These are phyloP conservation scores for Monosporozyma siamensis DNA, from an alignment of 805 yeast species.

Conservation along the genomic window DNA sequence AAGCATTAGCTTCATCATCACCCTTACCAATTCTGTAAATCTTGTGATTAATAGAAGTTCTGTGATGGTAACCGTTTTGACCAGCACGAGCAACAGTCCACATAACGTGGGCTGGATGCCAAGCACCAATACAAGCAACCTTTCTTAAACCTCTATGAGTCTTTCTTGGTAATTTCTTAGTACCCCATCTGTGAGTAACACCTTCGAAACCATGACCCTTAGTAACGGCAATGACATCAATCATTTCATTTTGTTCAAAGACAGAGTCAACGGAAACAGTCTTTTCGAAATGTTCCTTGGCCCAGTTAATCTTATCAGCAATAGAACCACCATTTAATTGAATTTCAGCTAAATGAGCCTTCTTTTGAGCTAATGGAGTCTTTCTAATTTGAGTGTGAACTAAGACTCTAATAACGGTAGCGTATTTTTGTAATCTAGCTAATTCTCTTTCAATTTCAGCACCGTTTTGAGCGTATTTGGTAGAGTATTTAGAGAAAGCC, in stretches of 20 bases:
- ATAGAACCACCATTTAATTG: slow-evolving; percentile 99
- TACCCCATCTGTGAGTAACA: slow-evolving; percentile 99
- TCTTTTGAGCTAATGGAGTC: slow-evolving; percentile 98
- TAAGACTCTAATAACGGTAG: slow-evolving; percentile 95
- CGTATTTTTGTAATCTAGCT: slow-evolving; percentile 98
- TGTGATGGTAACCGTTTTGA: slow-evolving; percentile 99
- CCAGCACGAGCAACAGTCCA: slow-evolving; percentile 99
- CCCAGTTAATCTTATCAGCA: slow-evolving; percentile 97
- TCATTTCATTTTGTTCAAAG: slow-evolving; percentile 97
- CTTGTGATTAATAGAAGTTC: slow-evolving; percentile 99
- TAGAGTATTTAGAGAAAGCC: slow-evolving; percentile 99
- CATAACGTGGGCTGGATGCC: slow-evolving; percentile 99
- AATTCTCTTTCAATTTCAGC: slow-evolving; percentile 87
- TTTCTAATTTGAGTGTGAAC: slow-evolving; percentile 99
- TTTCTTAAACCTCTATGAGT: slow-evolving; percentile 99
- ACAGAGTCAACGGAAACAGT: slow-evolving; percentile 92
- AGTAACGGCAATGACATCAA: slow-evolving; percentile 98
- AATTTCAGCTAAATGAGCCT: slow-evolving; percentile 99
- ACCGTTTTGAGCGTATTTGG: slow-evolving; percentile 91
- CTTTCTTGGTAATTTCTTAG: slow-evolving; percentile 99
- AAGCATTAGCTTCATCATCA: slow-evolving; percentile 87
- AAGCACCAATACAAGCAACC: slow-evolving; percentile 99
- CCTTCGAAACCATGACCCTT: slow-evolving; percentile 99
- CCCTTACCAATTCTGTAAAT: slow-evolving; percentile 98
- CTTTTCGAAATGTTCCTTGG: slow-evolving; percentile 98